Evolutionary conservation across 1,139 yeast species (phyloP).

Genomic region (Nematodospora anomalae): DNA sequence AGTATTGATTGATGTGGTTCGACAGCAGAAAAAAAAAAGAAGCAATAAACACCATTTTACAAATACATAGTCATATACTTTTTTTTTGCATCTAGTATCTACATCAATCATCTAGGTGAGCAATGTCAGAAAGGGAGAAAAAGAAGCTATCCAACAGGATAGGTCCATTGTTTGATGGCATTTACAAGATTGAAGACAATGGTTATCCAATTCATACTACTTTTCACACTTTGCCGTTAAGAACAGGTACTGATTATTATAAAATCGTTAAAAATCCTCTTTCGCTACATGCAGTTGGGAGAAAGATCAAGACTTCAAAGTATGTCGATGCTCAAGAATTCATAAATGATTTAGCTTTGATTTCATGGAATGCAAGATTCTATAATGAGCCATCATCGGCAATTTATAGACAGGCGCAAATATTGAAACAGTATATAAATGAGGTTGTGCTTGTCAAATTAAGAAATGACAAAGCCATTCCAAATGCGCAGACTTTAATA

Average conservation of each 20-base stretch:
- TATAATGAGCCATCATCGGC: constrained; percentile 72
- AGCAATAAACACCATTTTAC: too few species aligned
- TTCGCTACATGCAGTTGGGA: constrained; percentile 43
- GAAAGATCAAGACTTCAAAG: constrained; percentile 46
- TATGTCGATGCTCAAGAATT: constrained; percentile 68
- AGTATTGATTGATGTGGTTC: too few species aligned
- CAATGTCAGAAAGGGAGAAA: constrained; percentile 38
- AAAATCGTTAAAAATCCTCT: constrained; percentile 44
- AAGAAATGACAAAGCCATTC: constrained; percentile 38
- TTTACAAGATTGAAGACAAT: constrained; percentile 47
- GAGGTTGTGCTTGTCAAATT: constrained; percentile 57
- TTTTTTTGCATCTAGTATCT: too few species aligned
- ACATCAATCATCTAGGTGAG: background rate
- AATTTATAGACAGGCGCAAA: constrained; percentile 70
- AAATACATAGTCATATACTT: too few species aligned
- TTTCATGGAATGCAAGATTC: constrained; percentile 85
- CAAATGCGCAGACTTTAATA: constrained; percentile 42
- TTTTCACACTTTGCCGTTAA: constrained; percentile 53
- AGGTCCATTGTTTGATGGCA: constrained; percentile 38
- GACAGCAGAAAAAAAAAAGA: too few species aligned
- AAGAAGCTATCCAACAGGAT: constrained; percentile 44
- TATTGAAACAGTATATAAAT: constrained; percentile 62
- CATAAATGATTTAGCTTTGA: constrained; percentile 74
- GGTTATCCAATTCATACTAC: constrained; percentile 47
- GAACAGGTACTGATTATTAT: constrained; percentile 49